Base-by-base conservation (phyloP, 805 yeast species). In the Starmera pachycereana region DNA sequence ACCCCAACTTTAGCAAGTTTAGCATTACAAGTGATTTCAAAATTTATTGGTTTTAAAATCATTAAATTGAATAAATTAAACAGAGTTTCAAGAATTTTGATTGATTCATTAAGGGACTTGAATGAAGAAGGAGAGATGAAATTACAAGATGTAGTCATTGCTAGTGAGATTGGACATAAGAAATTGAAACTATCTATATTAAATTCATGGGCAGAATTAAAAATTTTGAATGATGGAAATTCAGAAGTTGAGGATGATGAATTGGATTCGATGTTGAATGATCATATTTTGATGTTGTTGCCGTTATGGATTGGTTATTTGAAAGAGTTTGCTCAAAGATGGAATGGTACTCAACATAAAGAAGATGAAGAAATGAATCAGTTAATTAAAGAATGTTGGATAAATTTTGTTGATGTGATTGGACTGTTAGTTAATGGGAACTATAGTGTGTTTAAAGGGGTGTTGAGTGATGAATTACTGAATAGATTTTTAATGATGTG, bases 291-390 rank as follows among this genome's bases (percentile, higher is more conserved):
- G 6, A 57, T 73, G 14, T 67, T 92, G 41, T 71, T 76, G 0
- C 84, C 95, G 0, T 60, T 87, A 39, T 92, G 97, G 97, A 70
- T 85, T 5, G 62, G 80, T 6, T 69, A 82, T 0, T 57, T 92
- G 42, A 71, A 84, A 38, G 96, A 89, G 42, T 84, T 70, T 52
- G 81, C 95, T 78, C 29, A 78, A 65, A 37, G 67, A 63, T 33
- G 27, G 27, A 22, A 22, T 22, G 27, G 9, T 22, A 57, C 60
- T 36, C 51, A 53, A n/a, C 47, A 51, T 0, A 50, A 56, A 10
- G 42, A 22, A 22, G 39, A 64, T 32, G 72, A 71, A 41, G 63
- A 60, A 3, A 45, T 67, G 35, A 72, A 71, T 40, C 66, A 61
- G 22, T 58, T 58, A 35, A 82, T 76, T 55, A 69, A 72, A 32